These are phyloP conservation scores for Solanum piurae DNA, from an alignment of 257 asterid genomes.

Conservation along the genomic window DNA sequence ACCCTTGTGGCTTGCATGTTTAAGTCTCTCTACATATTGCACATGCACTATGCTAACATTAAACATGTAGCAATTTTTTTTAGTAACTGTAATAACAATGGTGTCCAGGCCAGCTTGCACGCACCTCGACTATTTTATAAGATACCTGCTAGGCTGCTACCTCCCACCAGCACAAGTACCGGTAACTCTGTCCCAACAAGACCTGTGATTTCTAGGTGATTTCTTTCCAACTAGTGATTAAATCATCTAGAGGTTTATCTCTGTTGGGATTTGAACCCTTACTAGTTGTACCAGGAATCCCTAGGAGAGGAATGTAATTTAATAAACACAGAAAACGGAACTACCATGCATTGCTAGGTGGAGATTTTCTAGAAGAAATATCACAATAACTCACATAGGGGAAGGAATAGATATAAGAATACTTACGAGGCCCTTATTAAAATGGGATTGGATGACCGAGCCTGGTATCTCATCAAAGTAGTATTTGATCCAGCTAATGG, in stretches of 20 bases:
- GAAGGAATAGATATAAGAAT: not conserved
- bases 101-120: not conserved
- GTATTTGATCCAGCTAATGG: conserved; percentile 92
- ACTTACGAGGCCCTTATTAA: conserved; percentile 75
- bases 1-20: not conserved
- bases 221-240: not conserved
- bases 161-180: no score
- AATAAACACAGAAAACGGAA: not conserved
- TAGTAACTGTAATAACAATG: not conserved
- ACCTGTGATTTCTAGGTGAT: not conserved
- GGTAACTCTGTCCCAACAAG: no score
- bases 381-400: not conserved
- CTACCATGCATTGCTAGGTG: not conserved
- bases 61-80: not conserved
- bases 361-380: not conserved
- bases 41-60: not conserved
- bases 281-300: not conserved
- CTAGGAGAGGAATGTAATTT: not conserved
- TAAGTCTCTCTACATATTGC: not conserved
- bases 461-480: conserved; percentile 67
- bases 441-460: conserved; percentile 52
- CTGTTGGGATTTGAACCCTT: not conserved
- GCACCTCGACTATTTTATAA: not conserved
- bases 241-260: not conserved
- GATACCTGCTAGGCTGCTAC: no score